Conservation (phyloP, 345 rosid species). For the Eucalyptus erythrocorys region DNA sequence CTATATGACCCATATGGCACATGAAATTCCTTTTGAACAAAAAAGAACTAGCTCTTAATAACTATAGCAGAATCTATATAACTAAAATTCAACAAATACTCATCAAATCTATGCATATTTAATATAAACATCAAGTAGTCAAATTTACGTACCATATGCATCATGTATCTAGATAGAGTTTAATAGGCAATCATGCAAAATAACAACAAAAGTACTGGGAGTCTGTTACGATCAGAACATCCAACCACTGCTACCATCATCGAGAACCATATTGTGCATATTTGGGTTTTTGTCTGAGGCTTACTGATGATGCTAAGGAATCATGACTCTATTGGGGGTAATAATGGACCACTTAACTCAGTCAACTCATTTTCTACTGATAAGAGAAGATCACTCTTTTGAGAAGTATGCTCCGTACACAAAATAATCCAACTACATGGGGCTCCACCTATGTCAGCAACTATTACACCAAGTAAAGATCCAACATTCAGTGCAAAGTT, state of each 20-base stretch:
- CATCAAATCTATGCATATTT: background rate
- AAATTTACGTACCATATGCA: background rate
- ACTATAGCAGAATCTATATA: background rate
- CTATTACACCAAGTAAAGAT: background rate
- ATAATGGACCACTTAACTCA: background rate
- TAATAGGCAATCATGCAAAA: background rate
- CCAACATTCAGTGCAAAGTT: background rate
- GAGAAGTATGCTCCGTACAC: background rate
- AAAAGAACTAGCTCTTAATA: background rate
- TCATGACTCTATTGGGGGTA: background rate
- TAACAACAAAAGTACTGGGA: background rate
- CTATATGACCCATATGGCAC: background rate
- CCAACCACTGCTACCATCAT: background rate
- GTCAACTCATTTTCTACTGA: background rate
- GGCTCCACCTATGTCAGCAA: background rate
- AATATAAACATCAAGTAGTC: background rate
- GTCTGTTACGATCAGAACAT: background rate
- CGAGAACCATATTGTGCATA: rapidly evolving
- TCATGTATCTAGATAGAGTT: background rate
- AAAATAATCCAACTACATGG: background rate
- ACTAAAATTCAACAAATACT: background rate
- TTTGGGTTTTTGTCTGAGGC: background rate
- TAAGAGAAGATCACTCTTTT: background rate
- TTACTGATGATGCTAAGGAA: background rate
- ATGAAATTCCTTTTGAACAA: background rate